phyloP scores from a whole-genome alignment of 139 green algal species.

The Protoeuglena noctilucae region DNA sequence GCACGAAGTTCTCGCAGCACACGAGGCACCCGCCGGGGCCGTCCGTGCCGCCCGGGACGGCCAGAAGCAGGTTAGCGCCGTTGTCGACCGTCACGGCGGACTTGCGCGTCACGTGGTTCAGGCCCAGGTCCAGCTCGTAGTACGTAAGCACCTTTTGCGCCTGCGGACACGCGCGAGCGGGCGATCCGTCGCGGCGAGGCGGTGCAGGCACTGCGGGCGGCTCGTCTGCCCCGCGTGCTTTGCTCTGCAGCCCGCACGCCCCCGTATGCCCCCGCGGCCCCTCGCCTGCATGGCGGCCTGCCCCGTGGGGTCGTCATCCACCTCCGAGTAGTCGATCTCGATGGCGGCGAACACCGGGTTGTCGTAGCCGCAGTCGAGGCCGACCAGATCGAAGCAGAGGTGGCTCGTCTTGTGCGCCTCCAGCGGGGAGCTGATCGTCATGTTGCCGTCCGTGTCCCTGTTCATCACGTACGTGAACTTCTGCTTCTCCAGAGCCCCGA shows the following conservation, averaged over 20 bases:
- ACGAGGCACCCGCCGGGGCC: constrained; percentile 81
- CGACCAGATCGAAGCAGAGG: constrained; percentile 63
- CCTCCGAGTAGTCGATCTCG: constrained; percentile 88
- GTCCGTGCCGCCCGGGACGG: constrained; percentile 79
- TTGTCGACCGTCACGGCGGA: constrained; percentile 82
- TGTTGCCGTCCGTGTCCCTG: constrained; percentile 71
- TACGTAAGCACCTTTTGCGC: constrained; percentile 90
- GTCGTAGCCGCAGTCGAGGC: constrained; percentile 91
- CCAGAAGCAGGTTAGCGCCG: constrained; percentile 85
- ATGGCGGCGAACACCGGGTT: constrained; percentile 97
- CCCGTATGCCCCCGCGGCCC: too few relatives aligned
- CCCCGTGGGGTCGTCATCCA: constrained; percentile 73
- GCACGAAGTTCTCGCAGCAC: constrained; percentile 92
- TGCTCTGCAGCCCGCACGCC: too few relatives aligned
- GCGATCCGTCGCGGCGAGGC: constrained; percentile 7
- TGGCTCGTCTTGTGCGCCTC: constrained; percentile 89
- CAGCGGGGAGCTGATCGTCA: constrained; percentile 93
- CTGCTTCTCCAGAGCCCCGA: constrained; percentile 87
- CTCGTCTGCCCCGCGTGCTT: too few relatives aligned
- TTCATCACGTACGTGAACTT: constrained; percentile 99
- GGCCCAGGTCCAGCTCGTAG: constrained; percentile 96
- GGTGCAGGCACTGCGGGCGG: constrained; percentile 11
- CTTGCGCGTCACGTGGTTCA: constrained; percentile 93
- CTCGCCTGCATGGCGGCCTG: constrained; percentile 61
- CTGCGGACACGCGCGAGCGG: constrained; percentile 32